phyloP scores from a whole-genome alignment of 768 basidiomycete genomes.

The Cytidiella melzeri region DNA sequence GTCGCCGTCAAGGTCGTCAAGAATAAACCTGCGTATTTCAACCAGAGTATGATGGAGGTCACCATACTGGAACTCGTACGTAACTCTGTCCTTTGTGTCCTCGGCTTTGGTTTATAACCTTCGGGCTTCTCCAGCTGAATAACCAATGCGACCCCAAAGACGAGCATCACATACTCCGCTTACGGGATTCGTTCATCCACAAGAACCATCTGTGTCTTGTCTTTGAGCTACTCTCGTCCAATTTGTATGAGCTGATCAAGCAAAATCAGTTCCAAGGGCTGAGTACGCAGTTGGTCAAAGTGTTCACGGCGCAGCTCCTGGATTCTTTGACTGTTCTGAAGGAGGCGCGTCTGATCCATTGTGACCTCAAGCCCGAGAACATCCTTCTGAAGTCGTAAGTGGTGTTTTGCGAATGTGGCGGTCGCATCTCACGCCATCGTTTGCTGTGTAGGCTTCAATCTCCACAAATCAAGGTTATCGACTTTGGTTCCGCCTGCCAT shows the following conservation, averaged over 20 bases:
- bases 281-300: slow-evolving; percentile 94
- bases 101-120: neutral
- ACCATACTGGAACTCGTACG: slow-evolving; percentile 92
- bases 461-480: slow-evolving; percentile 97
- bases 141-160: slow-evolving; percentile 90
- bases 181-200: slow-evolving; percentile 96
- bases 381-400: slow-evolving; percentile 91
- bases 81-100: slow-evolving; percentile 13
- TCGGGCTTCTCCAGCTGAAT: slow-evolving; percentile 60
- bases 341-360: slow-evolving; percentile 94
- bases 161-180: slow-evolving; percentile 92
- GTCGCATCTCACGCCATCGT: neutral
- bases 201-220: slow-evolving; percentile 95
- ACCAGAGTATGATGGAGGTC: slow-evolving; percentile 99
- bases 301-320: slow-evolving; percentile 93
- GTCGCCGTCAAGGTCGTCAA: slow-evolving; percentile 99
- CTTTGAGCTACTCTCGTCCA: slow-evolving; percentile 94
- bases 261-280: slow-evolving; percentile 99
- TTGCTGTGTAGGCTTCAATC: slow-evolving; percentile 70
- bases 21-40: slow-evolving; percentile 99
- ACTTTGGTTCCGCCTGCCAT: slow-evolving; percentile 98
- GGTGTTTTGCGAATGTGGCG: neutral
- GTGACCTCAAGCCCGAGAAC: slow-evolving; percentile 98
- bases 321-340: slow-evolving; percentile 91
- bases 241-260: slow-evolving; percentile 99